Percentiles rank a stretch among this genome's conserved stretches.
Conservation (phyloP, 768 basidiomycete species). For the Mycena belliarum region DNA sequence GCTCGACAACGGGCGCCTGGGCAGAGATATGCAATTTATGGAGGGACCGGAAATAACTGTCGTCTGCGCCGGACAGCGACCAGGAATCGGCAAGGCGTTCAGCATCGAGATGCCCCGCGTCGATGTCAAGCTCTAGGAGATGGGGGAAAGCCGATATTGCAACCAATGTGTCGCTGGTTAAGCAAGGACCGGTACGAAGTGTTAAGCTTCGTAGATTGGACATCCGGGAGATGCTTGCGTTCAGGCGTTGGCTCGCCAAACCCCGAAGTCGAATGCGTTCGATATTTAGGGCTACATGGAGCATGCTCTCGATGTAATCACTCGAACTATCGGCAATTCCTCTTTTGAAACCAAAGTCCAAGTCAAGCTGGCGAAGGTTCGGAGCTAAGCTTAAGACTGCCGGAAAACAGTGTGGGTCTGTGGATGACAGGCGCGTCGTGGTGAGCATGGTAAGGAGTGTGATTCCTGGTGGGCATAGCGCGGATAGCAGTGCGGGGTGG, state of each 20-base stretch:
- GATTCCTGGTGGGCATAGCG: constrained; percentile 16
- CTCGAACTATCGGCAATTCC: constrained; percentile 20
- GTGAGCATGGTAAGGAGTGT: constrained; percentile 30
- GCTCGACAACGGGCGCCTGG: constrained; percentile 32
- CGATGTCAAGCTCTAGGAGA: constrained; percentile 44
- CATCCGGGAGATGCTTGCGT: constrained; percentile 34
- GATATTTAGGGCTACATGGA: constrained; percentile 31
- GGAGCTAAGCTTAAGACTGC: constrained; percentile 36
- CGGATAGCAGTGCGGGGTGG: constrained; percentile 26
- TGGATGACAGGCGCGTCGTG: constrained; percentile 31
- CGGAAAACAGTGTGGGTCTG: constrained; percentile 26
- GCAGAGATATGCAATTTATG: constrained; percentile 43
- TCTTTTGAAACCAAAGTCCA: constrained; percentile 42
- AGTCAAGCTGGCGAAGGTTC: constrained; percentile 34
- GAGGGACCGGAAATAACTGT: constrained; percentile 37
- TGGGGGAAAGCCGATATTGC: constrained; percentile 38
- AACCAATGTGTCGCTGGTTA: constrained; percentile 37
- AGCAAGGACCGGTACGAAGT: constrained; percentile 39
- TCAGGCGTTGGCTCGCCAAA: constrained; percentile 29
- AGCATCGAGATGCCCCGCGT: constrained; percentile 39
- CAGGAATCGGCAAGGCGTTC: constrained; percentile 25
- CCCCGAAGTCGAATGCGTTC: constrained; percentile 43
- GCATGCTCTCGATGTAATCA: constrained; percentile 31
- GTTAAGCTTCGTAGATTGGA: constrained; percentile 36
- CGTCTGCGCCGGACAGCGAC: constrained; percentile 6